phyloP scores from a whole-genome alignment of 2,329 filamentous ascomycete species.

The Monilinia polystroma region DNA sequence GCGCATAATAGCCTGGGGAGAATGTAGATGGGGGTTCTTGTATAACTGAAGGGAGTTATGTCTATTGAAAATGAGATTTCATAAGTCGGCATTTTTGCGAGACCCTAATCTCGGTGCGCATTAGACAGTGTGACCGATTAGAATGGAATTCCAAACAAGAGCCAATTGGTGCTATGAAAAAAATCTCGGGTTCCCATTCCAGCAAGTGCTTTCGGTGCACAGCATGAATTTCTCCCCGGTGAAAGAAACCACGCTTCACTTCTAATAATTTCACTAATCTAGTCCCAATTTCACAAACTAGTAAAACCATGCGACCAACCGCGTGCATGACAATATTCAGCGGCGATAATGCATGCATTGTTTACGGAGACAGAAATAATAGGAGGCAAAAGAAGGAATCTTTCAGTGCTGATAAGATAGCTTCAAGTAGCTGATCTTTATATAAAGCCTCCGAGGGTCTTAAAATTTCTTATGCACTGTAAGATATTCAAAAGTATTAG shows the following conservation, averaged over 20 bases:
- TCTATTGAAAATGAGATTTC: neutral
- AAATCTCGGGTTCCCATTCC: neutral
- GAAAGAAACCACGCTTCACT: neutral
- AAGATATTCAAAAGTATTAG: neutral
- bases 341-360: neutral
- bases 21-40: neutral
- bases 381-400: neutral
- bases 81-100: neutral
- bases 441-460: too few relatives aligned
- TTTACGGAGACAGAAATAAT: neutral
- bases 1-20: neutral
- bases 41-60: neutral
- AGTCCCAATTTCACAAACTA: neutral
- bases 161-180: neutral
- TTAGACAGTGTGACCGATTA: neutral
- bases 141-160: neutral
- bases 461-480: neutral
- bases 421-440: too few relatives aligned
- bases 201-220: neutral
- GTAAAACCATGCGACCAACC: neutral
- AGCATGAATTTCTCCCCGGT: neutral
- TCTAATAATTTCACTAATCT: too few relatives aligned
- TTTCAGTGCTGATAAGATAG: neutral
- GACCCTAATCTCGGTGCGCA: neutral
- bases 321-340: neutral